A percentile compares a stretch with the other conserved stretches of the same genome.
Conservation (phyloP, 2,329 filamentous ascomycete species). For the Ascochyta rabiei region DNA sequence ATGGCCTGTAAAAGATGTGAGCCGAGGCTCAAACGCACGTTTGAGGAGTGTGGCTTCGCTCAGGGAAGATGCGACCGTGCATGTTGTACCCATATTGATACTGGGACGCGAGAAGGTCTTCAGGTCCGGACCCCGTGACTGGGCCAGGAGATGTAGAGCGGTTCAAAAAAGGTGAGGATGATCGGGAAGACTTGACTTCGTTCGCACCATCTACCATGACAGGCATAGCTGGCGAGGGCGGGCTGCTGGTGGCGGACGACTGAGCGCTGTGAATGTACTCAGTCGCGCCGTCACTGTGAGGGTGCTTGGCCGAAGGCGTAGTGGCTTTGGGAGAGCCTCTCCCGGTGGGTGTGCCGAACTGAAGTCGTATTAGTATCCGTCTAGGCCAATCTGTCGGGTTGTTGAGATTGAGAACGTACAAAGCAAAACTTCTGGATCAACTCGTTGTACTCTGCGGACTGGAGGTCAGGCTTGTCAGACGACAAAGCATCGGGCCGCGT, state of each 20-base stretch:
- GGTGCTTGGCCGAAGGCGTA: slow-evolving; percentile 32
- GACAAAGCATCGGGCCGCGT: slow-evolving; percentile 61
- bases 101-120: slow-evolving; percentile 49
- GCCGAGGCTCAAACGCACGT: slow-evolving; percentile 39
- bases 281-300: slow-evolving; percentile 36
- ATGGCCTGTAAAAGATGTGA: slow-evolving; percentile 14
- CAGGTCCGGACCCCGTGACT: slow-evolving; percentile 47
- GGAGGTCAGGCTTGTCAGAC: slow-evolving; percentile 70
- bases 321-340: slow-evolving; percentile 47
- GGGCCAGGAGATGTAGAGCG: slow-evolving; percentile 53
- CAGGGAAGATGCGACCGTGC: slow-evolving; percentile 53
- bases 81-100: slow-evolving; percentile 51
- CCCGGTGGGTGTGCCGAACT: slow-evolving; percentile 58
- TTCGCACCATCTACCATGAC: slow-evolving; percentile 49
- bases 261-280: slow-evolving; percentile 39
- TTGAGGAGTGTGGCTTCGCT: slow-evolving; percentile 53
- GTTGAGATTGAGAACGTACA: slow-evolving; percentile 73
- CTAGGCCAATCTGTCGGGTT: slow-evolving; percentile 42
- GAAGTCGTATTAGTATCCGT: slow-evolving; percentile 50
- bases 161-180: slow-evolving; percentile 44
- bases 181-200: slow-evolving; percentile 39
- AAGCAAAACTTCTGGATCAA: slow-evolving; percentile 99
- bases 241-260: slow-evolving; percentile 46
- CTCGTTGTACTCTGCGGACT: slow-evolving; percentile 92
- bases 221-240: slow-evolving; percentile 43